Base-by-base conservation (phyloP, 345 rosid species). In the Physaria fendleri region DNA sequence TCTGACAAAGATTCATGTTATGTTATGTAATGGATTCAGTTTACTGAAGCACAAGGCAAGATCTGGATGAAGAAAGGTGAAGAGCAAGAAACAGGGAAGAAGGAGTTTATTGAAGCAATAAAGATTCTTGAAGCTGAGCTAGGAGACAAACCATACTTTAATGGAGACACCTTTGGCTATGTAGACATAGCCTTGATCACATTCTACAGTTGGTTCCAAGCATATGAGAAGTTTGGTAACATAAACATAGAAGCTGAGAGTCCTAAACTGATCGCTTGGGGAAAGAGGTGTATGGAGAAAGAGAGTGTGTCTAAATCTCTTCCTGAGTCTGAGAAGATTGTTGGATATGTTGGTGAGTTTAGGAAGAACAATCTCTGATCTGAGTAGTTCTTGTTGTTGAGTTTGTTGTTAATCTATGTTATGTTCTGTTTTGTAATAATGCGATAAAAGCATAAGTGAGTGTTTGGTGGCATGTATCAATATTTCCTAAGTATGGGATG, bases 221-320 rank as follows among this genome's bases (percentile, higher is more conserved):
- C 62, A 5, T 68, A 60, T 3, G 67, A 68, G 62, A 68, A 32
- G 37, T 50, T 25, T 34, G 73, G 73, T 37, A 68, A 60, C 48
- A 10, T 68, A 25, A 60, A 34, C 25, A 68, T 68, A 37, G 73
- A 68, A 29, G 2, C 67, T 34, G 73, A 43, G 67, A 28, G 55
- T 38, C 73, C 73, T 2, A 68, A 68, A 30, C 61, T 68, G 24
- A 18, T 68, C 5, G 49, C 49, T 51, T 68, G 73, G 73, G 45
- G 18, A 6, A 68, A 68, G 41, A 42, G 48, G 56, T 68, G 73
- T 13, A 13, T 60, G 61, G 61, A 68, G 48, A 60, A 60, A 46
- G 73, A 68, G 55, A 68, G 62, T 44, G 73, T 68, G 5, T 34
- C 66, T 41, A 52, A 60, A 18, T 60, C 73, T 27, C 62, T 68